These are phyloP conservation scores for Solanum hybrid DNA, from an alignment of 305 asterid species.

Conservation along the genomic window DNA sequence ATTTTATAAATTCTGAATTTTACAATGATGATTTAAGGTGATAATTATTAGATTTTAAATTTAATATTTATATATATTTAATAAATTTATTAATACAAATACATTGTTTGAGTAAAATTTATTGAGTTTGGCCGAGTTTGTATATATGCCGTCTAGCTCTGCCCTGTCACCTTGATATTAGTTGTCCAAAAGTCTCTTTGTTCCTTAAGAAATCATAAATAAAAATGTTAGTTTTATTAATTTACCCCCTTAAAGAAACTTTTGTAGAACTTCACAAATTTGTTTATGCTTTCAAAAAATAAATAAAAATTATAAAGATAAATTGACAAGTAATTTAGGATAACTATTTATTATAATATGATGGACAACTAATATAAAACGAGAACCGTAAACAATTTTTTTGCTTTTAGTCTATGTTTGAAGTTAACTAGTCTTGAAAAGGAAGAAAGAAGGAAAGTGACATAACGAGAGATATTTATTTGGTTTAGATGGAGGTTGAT, in stretches of 20 bases:
- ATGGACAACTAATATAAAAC: background rate
- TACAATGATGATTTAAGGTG: too few species aligned
- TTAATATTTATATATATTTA: too few species aligned
- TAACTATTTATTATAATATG: background rate
- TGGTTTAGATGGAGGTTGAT: background rate
- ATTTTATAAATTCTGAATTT: too few species aligned
- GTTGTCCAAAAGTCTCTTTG: background rate
- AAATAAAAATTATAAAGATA: too few species aligned
- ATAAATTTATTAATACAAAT: background rate
- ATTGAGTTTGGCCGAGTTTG: rapidly evolving
- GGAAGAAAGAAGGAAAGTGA: background rate
- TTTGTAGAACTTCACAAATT: background rate
- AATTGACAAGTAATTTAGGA: background rate
- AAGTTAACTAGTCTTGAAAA: background rate
- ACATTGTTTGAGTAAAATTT: background rate
- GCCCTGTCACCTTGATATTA: background rate
- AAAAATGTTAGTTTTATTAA: background rate
- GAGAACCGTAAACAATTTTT: too few species aligned
- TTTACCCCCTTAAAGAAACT: background rate
- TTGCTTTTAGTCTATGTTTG: background rate
- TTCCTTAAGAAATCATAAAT: background rate
- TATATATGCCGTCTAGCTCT: background rate
- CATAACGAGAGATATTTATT: background rate
- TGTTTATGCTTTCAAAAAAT: background rate
- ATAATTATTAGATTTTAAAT: too few species aligned